Conservation (phyloP, 148 eudicot genomes). For the Nyssa sinensis region DNA sequence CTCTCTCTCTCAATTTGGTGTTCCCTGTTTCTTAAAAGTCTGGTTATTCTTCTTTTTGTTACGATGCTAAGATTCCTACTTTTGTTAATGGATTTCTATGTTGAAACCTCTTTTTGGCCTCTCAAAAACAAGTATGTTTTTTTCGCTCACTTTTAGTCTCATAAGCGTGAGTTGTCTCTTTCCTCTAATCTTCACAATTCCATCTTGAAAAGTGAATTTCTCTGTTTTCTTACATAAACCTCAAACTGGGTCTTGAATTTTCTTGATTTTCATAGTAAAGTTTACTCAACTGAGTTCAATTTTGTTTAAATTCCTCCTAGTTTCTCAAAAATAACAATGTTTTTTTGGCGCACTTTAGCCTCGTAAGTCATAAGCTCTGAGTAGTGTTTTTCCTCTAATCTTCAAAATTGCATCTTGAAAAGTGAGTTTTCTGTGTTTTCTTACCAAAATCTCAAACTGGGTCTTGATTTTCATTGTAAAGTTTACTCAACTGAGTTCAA, state of each 20-base stretch:
- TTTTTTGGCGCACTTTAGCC: background rate
- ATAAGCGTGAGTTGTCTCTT: background rate
- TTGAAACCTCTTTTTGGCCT: background rate
- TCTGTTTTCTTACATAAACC: background rate
- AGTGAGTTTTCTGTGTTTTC: background rate
- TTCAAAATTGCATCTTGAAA: background rate
- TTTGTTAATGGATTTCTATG: background rate
- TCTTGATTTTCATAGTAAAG: background rate
- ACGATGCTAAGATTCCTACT: background rate
- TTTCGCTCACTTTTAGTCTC: background rate
- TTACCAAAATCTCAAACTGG: background rate
- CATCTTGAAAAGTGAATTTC: background rate
- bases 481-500: constrained; percentile 15
- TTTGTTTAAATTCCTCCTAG: background rate
- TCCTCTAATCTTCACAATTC: too few relatives aligned
- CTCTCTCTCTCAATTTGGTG: background rate
- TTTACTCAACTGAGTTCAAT: background rate
- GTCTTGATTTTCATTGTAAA: background rate
- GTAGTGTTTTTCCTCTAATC: background rate
- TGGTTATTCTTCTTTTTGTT: background rate
- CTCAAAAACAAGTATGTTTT: background rate
- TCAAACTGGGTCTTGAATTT: background rate
- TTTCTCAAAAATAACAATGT: too few relatives aligned
- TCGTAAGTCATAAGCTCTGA: background rate
- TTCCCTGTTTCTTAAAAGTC: background rate